Evolutionary conservation across 306 rosid genomes (phyloP).

Genomic region (Bauhinia variegata): DNA sequence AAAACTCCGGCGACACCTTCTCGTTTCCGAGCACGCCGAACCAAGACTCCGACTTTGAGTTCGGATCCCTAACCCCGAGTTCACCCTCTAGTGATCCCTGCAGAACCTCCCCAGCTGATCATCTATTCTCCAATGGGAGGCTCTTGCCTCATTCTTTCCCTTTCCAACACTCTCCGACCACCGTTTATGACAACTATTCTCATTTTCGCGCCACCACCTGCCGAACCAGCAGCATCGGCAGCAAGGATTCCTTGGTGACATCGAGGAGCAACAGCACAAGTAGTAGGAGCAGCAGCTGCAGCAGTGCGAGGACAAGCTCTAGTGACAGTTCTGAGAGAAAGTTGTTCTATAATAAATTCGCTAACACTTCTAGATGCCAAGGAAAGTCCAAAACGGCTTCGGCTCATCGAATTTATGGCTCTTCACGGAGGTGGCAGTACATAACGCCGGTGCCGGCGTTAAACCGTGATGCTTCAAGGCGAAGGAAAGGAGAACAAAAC

Average conservation of each 20-base stretch:
- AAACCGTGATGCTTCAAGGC: conserved; percentile 56
- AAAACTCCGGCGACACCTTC: conserved; percentile 55
- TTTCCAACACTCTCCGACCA: conserved; percentile 29
- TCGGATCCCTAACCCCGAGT: conserved; percentile 67
- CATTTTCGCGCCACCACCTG: conserved; percentile 40
- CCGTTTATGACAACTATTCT: conserved; percentile 3
- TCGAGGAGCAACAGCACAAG: conserved; percentile 83
- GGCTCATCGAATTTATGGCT: conserved; percentile 49
- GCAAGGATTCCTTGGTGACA: conserved; percentile 62
- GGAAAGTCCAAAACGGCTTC: conserved; percentile 31
- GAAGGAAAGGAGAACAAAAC: conserved; percentile 37
- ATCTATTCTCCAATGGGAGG: conserved; percentile 79
- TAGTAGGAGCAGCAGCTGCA: conserved; percentile 69
- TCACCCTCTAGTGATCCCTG: conserved; percentile 62
- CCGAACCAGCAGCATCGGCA: conserved; percentile 63
- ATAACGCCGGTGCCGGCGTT: conserved; percentile 62
- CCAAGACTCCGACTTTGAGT: conserved; percentile 67
- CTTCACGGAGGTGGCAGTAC: conserved; percentile 79
- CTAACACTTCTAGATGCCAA: neutral
- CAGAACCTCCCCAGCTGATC: conserved; percentile 78
- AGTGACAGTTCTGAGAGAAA: conserved; percentile 64
- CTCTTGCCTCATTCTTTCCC: conserved; percentile 88
- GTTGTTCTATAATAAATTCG: conserved; percentile 28
- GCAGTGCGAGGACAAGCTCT: conserved; percentile 80
- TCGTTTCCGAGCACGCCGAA: conserved; percentile 75